Percentiles rank a stretch among this genome's conserved stretches.
phyloP scores from a whole-genome alignment of 2,329 filamentous ascomycete genomes.

The Chaetothyriales sp. region DNA sequence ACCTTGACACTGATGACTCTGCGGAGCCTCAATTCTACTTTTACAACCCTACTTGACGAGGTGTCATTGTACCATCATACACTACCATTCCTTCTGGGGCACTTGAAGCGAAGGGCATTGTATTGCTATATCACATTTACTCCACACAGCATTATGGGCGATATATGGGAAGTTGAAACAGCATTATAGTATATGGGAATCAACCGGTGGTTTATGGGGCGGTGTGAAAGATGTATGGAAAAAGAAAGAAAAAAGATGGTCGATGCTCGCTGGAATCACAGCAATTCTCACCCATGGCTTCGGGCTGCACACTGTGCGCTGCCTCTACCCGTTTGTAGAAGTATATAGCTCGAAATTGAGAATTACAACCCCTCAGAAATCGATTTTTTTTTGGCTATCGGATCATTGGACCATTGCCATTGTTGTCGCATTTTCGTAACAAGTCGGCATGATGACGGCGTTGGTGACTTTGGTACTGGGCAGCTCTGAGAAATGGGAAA shows the following conservation, averaged over 20 bases:
- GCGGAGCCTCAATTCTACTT: conserved; percentile 3
- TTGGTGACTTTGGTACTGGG: too few species aligned
- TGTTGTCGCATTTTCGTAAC: too few species aligned
- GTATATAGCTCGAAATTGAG: conserved; percentile 9
- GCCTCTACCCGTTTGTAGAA: conserved; percentile 3
- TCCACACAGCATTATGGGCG: conserved; percentile 1
- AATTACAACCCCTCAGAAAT: conserved; percentile 13
- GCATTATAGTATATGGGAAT: conserved; percentile 9
- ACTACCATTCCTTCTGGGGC: conserved; percentile 8
- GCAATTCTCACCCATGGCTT: conserved; percentile 6
- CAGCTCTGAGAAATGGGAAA: not conserved
- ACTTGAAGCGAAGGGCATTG: conserved; percentile 2
- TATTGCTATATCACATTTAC: conserved; percentile 2
- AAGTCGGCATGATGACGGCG: too few species aligned
- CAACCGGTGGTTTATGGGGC: not conserved
- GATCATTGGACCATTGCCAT: too few species aligned
- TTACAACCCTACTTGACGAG: conserved; percentile 12
- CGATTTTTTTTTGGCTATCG: not conserved
- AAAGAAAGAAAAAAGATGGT: not conserved
- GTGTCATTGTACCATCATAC: conserved; percentile 17
- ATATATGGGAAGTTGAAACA: conserved; percentile 3
- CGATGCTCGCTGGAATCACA: conserved; percentile 1
- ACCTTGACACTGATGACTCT: conserved; percentile 19
- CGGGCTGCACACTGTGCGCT: conserved; percentile 4
- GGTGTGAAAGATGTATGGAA: conserved; percentile 2